phyloP scores from a whole-genome alignment of 1,284 basidiomycete genomes.

The Peniophora sp. region DNA sequence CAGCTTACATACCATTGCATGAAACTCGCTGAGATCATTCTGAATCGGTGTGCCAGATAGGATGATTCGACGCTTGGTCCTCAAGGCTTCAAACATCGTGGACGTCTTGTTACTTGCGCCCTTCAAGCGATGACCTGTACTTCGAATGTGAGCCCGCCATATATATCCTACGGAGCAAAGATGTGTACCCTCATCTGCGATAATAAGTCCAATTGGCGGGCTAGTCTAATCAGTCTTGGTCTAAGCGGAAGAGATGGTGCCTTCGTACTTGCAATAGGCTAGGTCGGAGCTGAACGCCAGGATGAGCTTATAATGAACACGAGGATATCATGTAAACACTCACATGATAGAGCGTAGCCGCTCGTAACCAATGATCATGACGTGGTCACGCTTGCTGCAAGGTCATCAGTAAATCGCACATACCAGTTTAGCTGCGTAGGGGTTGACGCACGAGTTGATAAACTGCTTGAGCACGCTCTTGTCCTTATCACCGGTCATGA shows the following conservation, averaged over 20 bases:
- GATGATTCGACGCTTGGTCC: constrained; percentile 73
- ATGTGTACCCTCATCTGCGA: constrained; percentile 86
- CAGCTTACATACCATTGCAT: constrained; percentile 76
- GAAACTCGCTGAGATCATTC: constrained; percentile 94
- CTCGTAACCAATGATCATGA: constrained; percentile 95
- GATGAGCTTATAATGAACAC: constrained; percentile 1
- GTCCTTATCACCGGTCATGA: constrained; percentile 78
- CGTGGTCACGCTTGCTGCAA: constrained; percentile 66
- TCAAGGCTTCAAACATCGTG: constrained; percentile 78
- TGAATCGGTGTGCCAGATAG: constrained; percentile 97
- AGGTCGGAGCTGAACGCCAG: constrained; percentile 42
- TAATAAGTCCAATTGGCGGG: constrained; percentile 86
- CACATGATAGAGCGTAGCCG: constrained; percentile 77
- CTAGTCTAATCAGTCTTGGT: constrained; percentile 24
- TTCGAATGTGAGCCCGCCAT: neutral
- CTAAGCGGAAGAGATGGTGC: neutral
- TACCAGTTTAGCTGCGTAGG: too few relatives aligned
- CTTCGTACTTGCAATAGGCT: constrained; percentile 52
- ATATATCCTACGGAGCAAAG: neutral
- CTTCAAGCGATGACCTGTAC: constrained; percentile 84
- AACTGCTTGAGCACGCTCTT: constrained; percentile 68
- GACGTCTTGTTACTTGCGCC: constrained; percentile 91
- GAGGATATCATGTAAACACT: constrained; percentile 16
- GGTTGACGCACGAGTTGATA: constrained; percentile 50
- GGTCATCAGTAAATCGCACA: constrained; percentile 3